Evolutionary conservation across 208 protist genomes (phyloP), one percentile per base, ranked within the genome.

Genomic region (Leishmania mexicana): DNA sequence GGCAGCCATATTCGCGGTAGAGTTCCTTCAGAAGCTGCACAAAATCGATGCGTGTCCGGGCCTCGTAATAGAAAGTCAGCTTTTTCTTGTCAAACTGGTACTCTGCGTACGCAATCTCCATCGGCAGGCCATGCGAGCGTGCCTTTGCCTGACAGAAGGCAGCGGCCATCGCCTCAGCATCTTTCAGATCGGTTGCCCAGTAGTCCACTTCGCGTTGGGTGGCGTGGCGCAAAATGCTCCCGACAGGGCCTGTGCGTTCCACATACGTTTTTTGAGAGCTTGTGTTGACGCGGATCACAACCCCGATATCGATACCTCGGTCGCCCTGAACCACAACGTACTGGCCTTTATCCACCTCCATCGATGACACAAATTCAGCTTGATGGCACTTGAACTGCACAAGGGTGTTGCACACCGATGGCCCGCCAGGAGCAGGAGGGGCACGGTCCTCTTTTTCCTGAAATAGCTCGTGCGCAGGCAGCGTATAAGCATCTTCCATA

Each of bases 71-170:
- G 78, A 98, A 98, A 15, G 94, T 98, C 1, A 98, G 90, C 86
- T 98, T 98, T 78, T 98, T 97, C 75, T 97, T 97, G 84, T 98
- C 95, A 81, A 96, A 98, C 81, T 98, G 95, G 76, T 97, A 98
- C 77, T 97, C 94, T 1, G 93, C 93, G n/a, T 96, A 91, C 24
- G 87, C 89, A 75, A 98, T 91, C 19, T 90, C 83, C 91, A 98
- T 97, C 45, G 94, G 89, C 35, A 96, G 83, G 15, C 87, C 83
- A 58, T 95, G 92, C 38, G 83, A 78, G 17, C 85, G 68, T 11
- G 95, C 93, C 35, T 90, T 92, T 31, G 78, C 81, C 58, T 95
- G 92, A 80, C 92, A 96, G 79, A 89, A 93, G 11, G 86, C 85
- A 13, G 95, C 85, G 11, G 95, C 93, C 75, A 83, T 75, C 81